A percentile compares a stretch with the other conserved stretches of the same genome.
Evolutionary conservation across 2,329 filamentous ascomycete genomes (phyloP).

Genomic region (Didymella pomorum): DNA sequence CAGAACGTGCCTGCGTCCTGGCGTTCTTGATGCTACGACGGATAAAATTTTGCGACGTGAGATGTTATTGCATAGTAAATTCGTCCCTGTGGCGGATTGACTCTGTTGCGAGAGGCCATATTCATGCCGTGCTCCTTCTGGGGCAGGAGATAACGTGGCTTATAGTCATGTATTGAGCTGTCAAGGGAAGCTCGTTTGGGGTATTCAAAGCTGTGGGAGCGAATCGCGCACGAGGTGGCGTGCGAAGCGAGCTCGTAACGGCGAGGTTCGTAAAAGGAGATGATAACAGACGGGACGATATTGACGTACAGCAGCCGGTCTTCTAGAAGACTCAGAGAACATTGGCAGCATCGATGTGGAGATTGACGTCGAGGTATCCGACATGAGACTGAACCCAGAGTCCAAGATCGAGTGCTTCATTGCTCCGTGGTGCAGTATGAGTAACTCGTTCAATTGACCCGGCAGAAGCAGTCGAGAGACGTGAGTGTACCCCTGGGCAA

Average conservation of each 20-base stretch:
- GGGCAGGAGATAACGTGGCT: background rate
- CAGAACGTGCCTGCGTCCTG: slow-evolving; percentile 14
- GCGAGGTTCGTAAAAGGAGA: background rate
- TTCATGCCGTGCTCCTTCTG: background rate
- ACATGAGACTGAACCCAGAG: background rate
- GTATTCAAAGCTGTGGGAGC: background rate
- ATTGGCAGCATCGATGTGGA: slow-evolving; percentile 14
- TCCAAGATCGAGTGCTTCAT: background rate
- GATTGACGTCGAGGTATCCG: background rate
- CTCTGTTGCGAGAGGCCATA: background rate
- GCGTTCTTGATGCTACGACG: background rate
- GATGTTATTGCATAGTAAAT: background rate
- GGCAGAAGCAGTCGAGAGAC: background rate
- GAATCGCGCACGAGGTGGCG: background rate
- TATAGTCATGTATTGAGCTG: background rate
- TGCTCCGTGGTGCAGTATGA: background rate
- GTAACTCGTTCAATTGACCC: background rate
- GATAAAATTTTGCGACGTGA: background rate
- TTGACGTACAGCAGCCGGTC: slow-evolving; percentile 3
- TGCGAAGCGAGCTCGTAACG: slow-evolving; percentile 6
- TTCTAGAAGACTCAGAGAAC: slow-evolving; percentile 15
- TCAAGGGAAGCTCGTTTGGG: background rate
- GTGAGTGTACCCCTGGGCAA: background rate
- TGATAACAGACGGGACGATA: slow-evolving; percentile 7
- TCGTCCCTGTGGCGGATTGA: background rate